phyloP scores from a whole-genome alignment of 768 basidiomycete genomes.

The Piloderma croceum region DNA sequence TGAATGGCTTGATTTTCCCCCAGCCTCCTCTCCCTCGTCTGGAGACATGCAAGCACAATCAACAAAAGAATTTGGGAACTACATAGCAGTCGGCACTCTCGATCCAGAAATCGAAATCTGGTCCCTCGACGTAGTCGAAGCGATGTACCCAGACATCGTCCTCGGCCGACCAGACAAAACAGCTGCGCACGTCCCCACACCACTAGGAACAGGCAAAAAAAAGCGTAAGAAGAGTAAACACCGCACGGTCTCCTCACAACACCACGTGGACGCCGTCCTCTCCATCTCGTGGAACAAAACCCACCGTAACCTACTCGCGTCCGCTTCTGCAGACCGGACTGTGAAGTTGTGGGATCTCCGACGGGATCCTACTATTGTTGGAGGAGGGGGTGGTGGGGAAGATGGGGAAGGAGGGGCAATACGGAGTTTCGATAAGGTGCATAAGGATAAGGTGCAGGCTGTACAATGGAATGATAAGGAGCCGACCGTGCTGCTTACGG shows the following conservation, averaged over 20 bases:
- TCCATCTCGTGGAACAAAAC: constrained; percentile 86
- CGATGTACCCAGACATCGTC: constrained; percentile 88
- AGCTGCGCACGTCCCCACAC: constrained; percentile 68
- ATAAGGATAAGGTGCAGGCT: constrained; percentile 92
- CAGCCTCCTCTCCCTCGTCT: constrained; percentile 44
- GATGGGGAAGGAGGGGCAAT: constrained; percentile 54
- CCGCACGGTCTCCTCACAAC: constrained; percentile 50
- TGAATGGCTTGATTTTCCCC: constrained; percentile 98
- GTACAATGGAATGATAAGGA: constrained; percentile 93
- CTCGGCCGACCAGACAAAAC: constrained; percentile 87
- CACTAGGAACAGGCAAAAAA: constrained; percentile 92
- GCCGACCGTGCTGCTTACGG: constrained; percentile 85
- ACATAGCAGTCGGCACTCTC: constrained; percentile 93
- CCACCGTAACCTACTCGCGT: constrained; percentile 87
- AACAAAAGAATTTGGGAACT: constrained; percentile 60
- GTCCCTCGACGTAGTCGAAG: constrained; percentile 90
- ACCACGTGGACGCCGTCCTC: constrained; percentile 95
- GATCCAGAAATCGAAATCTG: constrained; percentile 99
- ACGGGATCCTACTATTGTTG: constrained; percentile 51
- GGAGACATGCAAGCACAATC: constrained; percentile 25
- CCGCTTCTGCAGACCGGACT: constrained; percentile 88
- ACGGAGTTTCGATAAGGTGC: constrained; percentile 73
- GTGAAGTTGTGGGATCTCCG: constrained; percentile 97
- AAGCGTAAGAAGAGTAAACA: constrained; percentile 85
- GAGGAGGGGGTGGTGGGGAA: constrained; percentile 36